Conservation (phyloP, 306 rosid genomes). For the Cyclanthera cordifolia region DNA sequence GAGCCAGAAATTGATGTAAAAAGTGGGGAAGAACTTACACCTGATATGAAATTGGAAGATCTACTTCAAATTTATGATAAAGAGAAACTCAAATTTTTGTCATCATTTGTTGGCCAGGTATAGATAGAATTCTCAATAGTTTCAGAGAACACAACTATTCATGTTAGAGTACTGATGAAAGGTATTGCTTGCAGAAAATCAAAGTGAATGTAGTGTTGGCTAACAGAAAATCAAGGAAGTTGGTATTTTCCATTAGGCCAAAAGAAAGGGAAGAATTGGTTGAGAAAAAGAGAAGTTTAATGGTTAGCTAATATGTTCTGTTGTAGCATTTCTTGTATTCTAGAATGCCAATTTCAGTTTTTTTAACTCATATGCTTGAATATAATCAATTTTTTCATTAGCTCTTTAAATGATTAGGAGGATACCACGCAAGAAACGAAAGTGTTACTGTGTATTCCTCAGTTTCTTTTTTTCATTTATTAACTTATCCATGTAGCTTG, state of each 20-base stretch:
- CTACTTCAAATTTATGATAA: slow-evolving; percentile 64
- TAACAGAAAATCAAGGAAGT: slow-evolving; percentile 61
- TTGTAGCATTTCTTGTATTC: slow-evolving; percentile 5
- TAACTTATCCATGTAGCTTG: not conserved
- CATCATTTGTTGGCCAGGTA: slow-evolving; percentile 87
- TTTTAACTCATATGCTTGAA: not conserved
- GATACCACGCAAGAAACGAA: not conserved
- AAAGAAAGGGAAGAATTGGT: slow-evolving; percentile 64
- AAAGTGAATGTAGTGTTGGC: slow-evolving; percentile 49
- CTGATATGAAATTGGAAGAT: slow-evolving; percentile 78
- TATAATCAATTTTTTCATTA: not conserved
- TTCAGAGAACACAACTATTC: not conserved
- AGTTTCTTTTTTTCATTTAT: not conserved
- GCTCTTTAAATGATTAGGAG: not conserved
- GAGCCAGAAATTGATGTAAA: slow-evolving; percentile 25
- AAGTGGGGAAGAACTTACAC: slow-evolving; percentile 35
- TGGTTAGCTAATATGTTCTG: slow-evolving; percentile 37
- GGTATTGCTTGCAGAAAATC: slow-evolving; percentile 48
- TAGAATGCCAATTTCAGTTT: not conserved
- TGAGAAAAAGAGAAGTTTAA: slow-evolving; percentile 69
- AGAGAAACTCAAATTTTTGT: slow-evolving; percentile 68
- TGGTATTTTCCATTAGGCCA: slow-evolving; percentile 59
- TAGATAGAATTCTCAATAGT: not conserved
- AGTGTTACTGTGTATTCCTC: not conserved
- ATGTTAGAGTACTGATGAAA: slow-evolving; percentile 10